A percentile compares a stretch with the other conserved stretches of the same genome.
These are phyloP conservation scores for Trametes versicolor DNA, from an alignment of 1,284 basidiomycete genomes.

Conservation along the genomic window DNA sequence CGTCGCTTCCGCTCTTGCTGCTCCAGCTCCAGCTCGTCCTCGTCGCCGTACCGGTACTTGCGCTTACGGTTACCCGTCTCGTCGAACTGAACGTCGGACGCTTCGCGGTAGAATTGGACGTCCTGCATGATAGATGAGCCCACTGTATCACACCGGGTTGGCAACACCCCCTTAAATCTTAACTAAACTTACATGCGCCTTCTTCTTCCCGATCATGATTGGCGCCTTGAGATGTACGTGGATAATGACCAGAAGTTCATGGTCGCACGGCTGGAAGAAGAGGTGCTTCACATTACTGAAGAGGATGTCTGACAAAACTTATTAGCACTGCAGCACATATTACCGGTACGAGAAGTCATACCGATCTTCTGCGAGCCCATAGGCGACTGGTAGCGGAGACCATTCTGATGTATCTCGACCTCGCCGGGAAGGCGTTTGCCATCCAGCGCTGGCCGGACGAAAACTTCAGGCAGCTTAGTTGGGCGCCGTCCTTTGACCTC, in stretches of 20 bases:
- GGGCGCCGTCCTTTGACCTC: conserved; percentile 90
- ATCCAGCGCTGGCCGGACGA: conserved; percentile 93
- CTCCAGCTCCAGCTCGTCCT: conserved; percentile 99
- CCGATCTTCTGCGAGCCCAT: conserved; percentile 92
- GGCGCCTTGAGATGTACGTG: conserved; percentile 96
- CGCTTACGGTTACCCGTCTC: conserved; percentile 99
- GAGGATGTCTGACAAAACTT: conserved; percentile 75
- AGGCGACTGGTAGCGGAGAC: conserved; percentile 92
- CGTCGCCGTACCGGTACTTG: conserved; percentile 97
- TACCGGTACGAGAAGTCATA: conserved; percentile 48
- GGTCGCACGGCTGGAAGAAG: conserved; percentile 99
- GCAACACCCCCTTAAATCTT: not conserved
- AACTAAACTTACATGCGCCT: conserved; percentile 78
- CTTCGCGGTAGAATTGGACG: conserved; percentile 98
- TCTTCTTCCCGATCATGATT: conserved; percentile 99
- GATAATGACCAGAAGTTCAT: conserved; percentile 94
- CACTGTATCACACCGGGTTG: not conserved
- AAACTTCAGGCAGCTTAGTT: conserved; percentile 89
- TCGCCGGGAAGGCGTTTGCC: conserved; percentile 95
- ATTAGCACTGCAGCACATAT: conserved; percentile 4
- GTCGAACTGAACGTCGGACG: conserved; percentile 97
- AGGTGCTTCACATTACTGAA: conserved; percentile 99
- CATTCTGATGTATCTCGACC: conserved; percentile 98
- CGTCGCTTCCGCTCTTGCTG: conserved; percentile 95
- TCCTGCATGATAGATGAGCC: conserved; percentile 62